Evolutionary conservation across 441 rosid species (phyloP), one percentile per base, ranked within the genome.

Genomic region (Syzygium malaccense): DNA sequence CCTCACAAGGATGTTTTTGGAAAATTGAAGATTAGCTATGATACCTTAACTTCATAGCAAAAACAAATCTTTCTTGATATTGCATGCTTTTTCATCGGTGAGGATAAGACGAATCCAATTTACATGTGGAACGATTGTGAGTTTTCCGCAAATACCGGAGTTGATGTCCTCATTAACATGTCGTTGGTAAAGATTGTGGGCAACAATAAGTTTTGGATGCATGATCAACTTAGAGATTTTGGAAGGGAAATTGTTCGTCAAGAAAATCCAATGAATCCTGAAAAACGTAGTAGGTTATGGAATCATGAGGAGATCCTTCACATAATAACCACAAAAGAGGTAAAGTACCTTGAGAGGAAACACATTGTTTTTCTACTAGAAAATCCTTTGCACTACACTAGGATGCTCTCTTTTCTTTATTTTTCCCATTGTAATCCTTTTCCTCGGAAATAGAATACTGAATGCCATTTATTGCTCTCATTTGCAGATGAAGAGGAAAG

Each of bases 91-190:
- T 57, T 88, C 32, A 41, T 25, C 4, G 86, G 55, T 33, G 5
- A 15, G 18, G 26, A 80, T 20, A 57, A 12, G 75, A 88, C 19
- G 8, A 56, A 55, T 17, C 55, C 89, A 58, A 57, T 55, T 20
- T 84, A 88, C 45, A 55, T 55, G 68, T 88, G 89, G 89, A 68
- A 88, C 4, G 89, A 55, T 41, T 87, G 71, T 55, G 14, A 33
- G 14, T 11, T 79, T 48, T 80, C 1, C 8, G 68, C 78, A 0
- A 32, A 79, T 18, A 55, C 3, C 13, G 86, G 41, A 15, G 53
- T 87, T 18, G 55, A 48, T n/a, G 41, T 14, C 55, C 86, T 87
- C 4, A 0, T 55, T 0, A 54, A 51, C 15, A 26, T 56, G n/a
- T 80, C 79, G 5, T 8, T 87, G 23, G 32, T 87, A n/a, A 87